phyloP scores from a whole-genome alignment of 2,329 filamentous ascomycete genomes.

The Sodiomyces alkalinus region DNA sequence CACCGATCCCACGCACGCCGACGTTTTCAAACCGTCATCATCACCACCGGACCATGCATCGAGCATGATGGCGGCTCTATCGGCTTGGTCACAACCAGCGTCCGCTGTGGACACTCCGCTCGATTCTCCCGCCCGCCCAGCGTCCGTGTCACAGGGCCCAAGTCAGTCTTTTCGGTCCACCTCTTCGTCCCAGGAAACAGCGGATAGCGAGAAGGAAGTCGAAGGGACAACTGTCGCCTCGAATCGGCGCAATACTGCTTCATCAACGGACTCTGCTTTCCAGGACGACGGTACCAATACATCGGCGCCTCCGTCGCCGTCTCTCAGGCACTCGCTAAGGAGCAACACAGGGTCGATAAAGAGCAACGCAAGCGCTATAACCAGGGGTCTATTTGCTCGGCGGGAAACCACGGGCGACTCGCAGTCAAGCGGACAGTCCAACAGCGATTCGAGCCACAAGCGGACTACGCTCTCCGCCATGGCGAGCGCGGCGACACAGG shows the following conservation, averaged over 20 bases:
- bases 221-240: conserved; percentile 13
- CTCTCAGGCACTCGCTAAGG: conserved; percentile 19
- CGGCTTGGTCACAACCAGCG: conserved; percentile 42
- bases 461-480: conserved; percentile 38
- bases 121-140: conserved; percentile 19
- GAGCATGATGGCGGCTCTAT: conserved; percentile 51
- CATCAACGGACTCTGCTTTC: conserved; percentile 18
- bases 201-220: conserved; percentile 20
- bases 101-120: conserved; percentile 31
- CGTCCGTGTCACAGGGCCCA: conserved; percentile 21
- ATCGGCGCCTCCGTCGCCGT: conserved; percentile 3
- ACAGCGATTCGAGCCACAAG: conserved; percentile 21
- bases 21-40: conserved; percentile 42
- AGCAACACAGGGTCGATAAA: conserved; percentile 17
- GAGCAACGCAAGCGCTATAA: conserved; percentile 22
- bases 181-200: conserved; percentile 28
- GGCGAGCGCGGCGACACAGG: conserved; percentile 37
- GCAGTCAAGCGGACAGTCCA: conserved; percentile 19
- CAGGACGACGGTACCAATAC: conserved; percentile 14
- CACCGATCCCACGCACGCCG: conserved; percentile 50
- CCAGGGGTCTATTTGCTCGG: conserved; percentile 23
- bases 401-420: conserved; percentile 21
- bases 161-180: conserved; percentile 27
- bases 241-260: conserved; percentile 21
- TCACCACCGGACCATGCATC: conserved; percentile 45